Percentiles rank a stretch among this genome's conserved stretches.
Evolutionary conservation across 140 eudicot species (phyloP).

Genomic region (Bidens hawaiensis): DNA sequence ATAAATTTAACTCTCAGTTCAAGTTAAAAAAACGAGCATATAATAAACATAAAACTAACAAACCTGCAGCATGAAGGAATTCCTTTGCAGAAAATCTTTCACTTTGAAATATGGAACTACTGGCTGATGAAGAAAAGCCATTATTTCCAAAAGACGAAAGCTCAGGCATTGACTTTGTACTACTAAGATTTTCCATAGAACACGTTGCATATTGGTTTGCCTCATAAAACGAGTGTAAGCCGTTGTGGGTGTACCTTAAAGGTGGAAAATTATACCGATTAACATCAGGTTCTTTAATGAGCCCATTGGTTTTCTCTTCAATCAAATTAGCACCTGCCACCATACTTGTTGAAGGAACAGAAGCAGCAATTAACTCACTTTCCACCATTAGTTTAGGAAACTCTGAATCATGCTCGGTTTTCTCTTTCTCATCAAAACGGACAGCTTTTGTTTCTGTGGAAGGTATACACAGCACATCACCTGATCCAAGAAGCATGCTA

Average conservation of each 20-base stretch:
- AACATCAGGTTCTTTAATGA: conserved; percentile 26
- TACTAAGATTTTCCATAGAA: conserved; percentile 36
- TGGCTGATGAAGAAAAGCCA: conserved; percentile 23
- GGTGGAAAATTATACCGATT: conserved; percentile 25
- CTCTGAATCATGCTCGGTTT: conserved; percentile 23
- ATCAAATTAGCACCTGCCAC: conserved; percentile 24
- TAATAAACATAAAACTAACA: conserved; percentile 12
- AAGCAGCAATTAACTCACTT: conserved; percentile 27
- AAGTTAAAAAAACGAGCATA: conserved; percentile 7
- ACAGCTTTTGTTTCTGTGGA: conserved; percentile 20
- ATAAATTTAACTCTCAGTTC: conserved; percentile 11
- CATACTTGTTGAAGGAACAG: conserved; percentile 28
- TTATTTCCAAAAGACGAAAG: conserved; percentile 36
- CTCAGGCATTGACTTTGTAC: conserved; percentile 35
- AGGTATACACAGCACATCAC: conserved; percentile 26
- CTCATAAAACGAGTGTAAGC: conserved; percentile 59
- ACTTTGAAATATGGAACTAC: conserved; percentile 28
- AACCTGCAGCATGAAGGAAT: conserved; percentile 57
- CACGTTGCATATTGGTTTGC: conserved; percentile 26
- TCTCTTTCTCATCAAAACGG: conserved; percentile 21
- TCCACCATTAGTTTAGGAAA: conserved; percentile 22
- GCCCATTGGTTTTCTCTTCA: conserved; percentile 28
- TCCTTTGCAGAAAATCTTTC: conserved; percentile 37
- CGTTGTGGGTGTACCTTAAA: conserved; percentile 35
- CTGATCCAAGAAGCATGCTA: conserved; percentile 28